Evolutionary conservation across 1,284 basidiomycete species (phyloP).

Genomic region (Cerioporus squamosus): DNA sequence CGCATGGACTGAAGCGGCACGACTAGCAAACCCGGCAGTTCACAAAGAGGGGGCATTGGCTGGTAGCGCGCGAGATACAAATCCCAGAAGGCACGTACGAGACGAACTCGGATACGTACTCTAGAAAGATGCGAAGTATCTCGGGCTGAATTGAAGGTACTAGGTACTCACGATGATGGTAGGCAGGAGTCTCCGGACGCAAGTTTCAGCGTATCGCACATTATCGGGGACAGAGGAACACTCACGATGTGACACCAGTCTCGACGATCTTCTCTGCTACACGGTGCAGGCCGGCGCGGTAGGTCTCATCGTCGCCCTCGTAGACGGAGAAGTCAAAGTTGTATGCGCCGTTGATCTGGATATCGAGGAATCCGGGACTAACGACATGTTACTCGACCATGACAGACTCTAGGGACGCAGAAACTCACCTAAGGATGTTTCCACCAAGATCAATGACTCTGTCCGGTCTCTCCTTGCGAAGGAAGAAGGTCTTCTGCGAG

Average conservation of each 20-base stretch:
- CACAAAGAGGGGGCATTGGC: too few species aligned
- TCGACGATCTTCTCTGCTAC: conserved; percentile 81
- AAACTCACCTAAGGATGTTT: conserved; percentile 68
- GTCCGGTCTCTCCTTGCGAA: conserved; percentile 62
- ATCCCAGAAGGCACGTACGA: neutral
- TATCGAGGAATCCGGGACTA: conserved; percentile 80
- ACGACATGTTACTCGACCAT: neutral
- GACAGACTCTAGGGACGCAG: neutral
- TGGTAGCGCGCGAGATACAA: too few species aligned
- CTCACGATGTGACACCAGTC: conserved; percentile 87
- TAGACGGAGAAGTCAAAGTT: conserved; percentile 89
- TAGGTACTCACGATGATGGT: conserved; percentile 71
- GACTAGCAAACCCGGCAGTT: too few species aligned
- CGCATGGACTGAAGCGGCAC: too few species aligned
- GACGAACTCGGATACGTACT: conserved; percentile 4
- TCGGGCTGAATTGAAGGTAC: neutral
- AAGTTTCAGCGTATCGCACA: conserved; percentile 4
- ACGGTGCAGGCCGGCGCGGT: conserved; percentile 68
- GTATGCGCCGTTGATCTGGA: conserved; percentile 89
- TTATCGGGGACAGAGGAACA: conserved; percentile 25
- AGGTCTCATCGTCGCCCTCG: conserved; percentile 69
- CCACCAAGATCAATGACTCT: conserved; percentile 69
- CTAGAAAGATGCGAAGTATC: neutral
- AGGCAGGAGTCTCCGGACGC: conserved; percentile 59
- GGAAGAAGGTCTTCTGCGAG: conserved; percentile 67